Base-by-base conservation (phyloP, 129 eudicot genomes). In the Flaveria trinervia region DNA sequence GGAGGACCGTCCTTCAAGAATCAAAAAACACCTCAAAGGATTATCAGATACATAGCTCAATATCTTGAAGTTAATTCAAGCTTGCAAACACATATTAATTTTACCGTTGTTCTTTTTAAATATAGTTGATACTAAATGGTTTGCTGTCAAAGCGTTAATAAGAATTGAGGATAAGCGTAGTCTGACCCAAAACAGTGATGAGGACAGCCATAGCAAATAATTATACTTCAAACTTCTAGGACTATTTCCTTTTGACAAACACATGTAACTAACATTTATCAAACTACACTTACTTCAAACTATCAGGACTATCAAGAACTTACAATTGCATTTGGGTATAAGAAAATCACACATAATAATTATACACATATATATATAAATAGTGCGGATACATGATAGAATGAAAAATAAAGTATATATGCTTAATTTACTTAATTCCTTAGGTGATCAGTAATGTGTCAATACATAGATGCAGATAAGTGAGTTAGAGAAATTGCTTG, bases 221-320 rank as follows among this genome's bases (percentile, higher is more conserved):
- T 9, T n/a, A 48, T 28, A 78, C n/a, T 68, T 68, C 76, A 57
- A 26, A 60, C 64, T 12, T 70, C 60, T 8, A 60, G 23, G 54
- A 41, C 54, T 59, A 79, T 10, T 18, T 30, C 41, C 17, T 44
- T 65, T 44, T 17, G 36, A 26, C 39, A 52, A 73, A 25, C 69
- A 64, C 48, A 17, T 66, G 65, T 52, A 65, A 26, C 12, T 33
- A 28, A 36, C 13, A 49, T 46, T 14, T 23, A 59, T 26, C 8
- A 60, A 65, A 43, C 74, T 52, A 72, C 74, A 65, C n/a, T 65
- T 52, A 72, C 23, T 72, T 41, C 59, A 72, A 71, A 73, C n/a
- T 65, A 51, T 65, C 26, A 50, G 22, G 66, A 30, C 6, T 51
- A 65, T 25, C 51, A 72, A 22, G 67, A 43, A 57, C 13, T 52